Evolutionary conservation across 2,329 filamentous ascomycete species (phyloP).

Genomic region (Alternaria arborescens): DNA sequence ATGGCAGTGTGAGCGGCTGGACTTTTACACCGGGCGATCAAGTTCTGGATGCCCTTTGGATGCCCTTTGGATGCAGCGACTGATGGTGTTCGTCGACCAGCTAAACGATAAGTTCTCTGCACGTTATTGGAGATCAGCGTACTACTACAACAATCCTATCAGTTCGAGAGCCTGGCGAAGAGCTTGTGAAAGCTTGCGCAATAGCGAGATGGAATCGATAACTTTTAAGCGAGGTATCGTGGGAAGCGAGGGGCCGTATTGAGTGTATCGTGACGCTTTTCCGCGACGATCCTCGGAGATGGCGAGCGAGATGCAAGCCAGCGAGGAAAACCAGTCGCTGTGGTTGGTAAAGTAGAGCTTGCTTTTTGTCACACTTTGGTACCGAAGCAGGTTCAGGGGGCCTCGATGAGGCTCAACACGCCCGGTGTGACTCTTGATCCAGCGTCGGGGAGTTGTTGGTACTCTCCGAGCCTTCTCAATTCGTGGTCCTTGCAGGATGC

Average conservation of each 20-base stretch:
- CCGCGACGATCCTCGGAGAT: conserved; percentile 7
- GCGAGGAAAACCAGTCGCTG: conserved; percentile 6
- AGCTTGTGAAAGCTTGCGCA: background rate
- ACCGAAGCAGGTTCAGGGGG: conserved; percentile 13
- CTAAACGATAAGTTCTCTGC: conserved; percentile 2
- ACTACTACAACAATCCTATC: conserved; percentile 1
- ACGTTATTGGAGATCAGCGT: conserved; percentile 7
- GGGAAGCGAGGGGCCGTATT: background rate
- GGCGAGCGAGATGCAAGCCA: conserved; percentile 3
- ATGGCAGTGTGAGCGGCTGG: background rate
- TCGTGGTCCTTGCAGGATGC: conserved; percentile 13
- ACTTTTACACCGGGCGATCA: background rate
- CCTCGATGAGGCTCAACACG: conserved; percentile 23
- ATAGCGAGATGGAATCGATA: background rate
- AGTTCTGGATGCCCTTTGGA: background rate
- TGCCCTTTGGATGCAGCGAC: background rate
- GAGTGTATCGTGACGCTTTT: conserved; percentile 5
- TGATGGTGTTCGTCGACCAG: background rate
- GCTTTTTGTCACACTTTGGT: conserved; percentile 12
- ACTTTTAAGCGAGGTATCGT: background rate
- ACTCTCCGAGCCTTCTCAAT: conserved; percentile 20
- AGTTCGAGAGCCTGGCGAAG: background rate
- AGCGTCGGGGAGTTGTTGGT: conserved; percentile 21
- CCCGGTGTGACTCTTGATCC: conserved; percentile 7
- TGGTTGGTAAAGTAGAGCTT: background rate